A percentile compares a stretch with the other conserved stretches of the same genome.
Conservation (phyloP, 176 grass and related monocot species). For the Triticum urartu region DNA sequence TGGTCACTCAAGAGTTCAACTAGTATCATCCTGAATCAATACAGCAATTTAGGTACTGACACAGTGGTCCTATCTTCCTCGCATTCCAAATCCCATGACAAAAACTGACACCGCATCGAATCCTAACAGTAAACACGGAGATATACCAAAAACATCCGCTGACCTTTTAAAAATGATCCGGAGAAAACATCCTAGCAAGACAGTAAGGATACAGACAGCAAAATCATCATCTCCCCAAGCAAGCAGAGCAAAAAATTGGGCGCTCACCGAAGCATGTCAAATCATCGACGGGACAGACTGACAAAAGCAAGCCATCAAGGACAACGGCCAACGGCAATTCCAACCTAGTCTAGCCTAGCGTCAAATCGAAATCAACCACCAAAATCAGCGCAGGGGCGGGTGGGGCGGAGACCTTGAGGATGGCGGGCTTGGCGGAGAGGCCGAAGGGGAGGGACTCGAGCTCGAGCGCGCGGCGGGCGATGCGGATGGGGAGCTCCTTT, state of each 20-base stretch:
- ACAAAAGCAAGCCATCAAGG: background rate
- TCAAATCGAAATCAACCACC: background rate
- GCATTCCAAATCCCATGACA: background rate
- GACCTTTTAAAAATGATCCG: background rate
- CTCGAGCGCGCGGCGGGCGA: constrained; percentile 75
- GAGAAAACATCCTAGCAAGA: background rate
- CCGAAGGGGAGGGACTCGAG: constrained; percentile 74
- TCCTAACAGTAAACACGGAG: background rate
- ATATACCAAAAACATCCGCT: background rate
- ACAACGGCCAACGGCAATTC: background rate
- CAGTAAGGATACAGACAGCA: background rate
- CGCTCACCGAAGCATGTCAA: background rate
- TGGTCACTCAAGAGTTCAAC: background rate
- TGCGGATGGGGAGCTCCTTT: constrained; percentile 79
- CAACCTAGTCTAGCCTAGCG: background rate
- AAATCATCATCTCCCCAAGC: background rate
- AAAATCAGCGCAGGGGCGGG: background rate
- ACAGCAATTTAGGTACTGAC: background rate
- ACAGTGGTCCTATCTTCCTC: constrained; percentile 1
- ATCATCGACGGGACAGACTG: background rate
- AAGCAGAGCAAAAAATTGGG: background rate
- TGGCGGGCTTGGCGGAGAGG: constrained; percentile 67
- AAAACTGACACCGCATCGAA: background rate
- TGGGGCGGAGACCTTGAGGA: constrained; percentile 57
- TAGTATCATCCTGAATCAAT: background rate